Conservation (phyloP, 1,284 basidiomycete species). For the Vanrija pseudolonga region DNA sequence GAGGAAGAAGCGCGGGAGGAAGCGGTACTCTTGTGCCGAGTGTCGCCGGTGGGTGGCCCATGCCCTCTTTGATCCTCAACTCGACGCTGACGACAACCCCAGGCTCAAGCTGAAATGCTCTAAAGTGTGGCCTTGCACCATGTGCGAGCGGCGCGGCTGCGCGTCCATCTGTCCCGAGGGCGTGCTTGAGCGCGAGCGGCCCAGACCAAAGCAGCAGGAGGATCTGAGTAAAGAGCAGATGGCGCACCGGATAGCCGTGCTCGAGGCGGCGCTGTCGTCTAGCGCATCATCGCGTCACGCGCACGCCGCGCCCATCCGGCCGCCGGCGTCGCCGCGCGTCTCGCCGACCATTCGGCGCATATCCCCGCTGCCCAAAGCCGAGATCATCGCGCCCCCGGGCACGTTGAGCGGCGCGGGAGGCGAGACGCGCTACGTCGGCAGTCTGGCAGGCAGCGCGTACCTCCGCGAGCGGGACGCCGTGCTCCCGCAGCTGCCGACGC, state of each 20-base stretch:
- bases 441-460: slow-evolving; percentile 29
- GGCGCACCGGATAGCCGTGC: slow-evolving; percentile 1
- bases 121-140: slow-evolving; percentile 18
- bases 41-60: slow-evolving; percentile 12
- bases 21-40: slow-evolving; percentile 17
- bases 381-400: slow-evolving; percentile 16
- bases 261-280: slow-evolving; percentile 5
- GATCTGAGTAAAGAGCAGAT: neutral
- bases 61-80: neutral
- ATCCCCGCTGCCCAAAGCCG: neutral
- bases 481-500: neutral
- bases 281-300: too few species aligned
- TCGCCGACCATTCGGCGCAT: neutral
- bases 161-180: slow-evolving; percentile 14
- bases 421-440: slow-evolving; percentile 41
- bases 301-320: too few species aligned
- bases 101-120: slow-evolving; percentile 21
- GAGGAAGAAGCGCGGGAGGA: slow-evolving; percentile 8
- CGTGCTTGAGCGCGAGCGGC: slow-evolving; percentile 10
- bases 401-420: slow-evolving; percentile 34
- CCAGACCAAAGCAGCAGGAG: neutral
- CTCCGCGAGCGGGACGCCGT: slow-evolving; percentile 20
- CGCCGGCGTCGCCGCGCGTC: too few species aligned
- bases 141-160: slow-evolving; percentile 12
- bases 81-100: neutral